phyloP scores from a whole-genome alignment of 2,329 filamentous ascomycete species.

The Magnaporthiopsis poae region DNA sequence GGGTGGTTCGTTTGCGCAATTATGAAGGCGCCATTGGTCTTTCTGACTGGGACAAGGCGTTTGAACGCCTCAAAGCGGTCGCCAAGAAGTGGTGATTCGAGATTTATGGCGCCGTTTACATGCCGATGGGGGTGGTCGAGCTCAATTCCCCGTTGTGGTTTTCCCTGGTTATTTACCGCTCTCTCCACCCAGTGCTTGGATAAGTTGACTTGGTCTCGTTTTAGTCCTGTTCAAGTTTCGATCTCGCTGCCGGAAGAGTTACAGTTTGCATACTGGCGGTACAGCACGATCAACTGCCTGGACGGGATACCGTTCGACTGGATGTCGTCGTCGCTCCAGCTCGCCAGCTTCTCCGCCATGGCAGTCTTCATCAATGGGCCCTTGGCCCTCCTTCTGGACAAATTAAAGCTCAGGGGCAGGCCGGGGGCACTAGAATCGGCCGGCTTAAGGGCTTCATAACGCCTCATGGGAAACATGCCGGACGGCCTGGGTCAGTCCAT shows the following conservation, averaged over 20 bases:
- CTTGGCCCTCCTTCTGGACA: constrained; percentile 44
- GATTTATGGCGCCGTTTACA: not conserved
- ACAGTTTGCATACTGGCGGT: constrained; percentile 35
- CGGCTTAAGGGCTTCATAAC: no score
- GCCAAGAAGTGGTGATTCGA: not conserved
- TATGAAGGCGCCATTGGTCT: constrained; percentile 49
- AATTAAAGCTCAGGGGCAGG: constrained; percentile 37
- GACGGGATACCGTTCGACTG: constrained; percentile 35
- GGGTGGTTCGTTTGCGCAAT: constrained; percentile 54
- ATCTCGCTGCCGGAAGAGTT: no score
- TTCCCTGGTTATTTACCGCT: constrained; percentile 41
- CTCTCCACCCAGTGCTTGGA: no score
- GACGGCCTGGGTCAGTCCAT: no score
- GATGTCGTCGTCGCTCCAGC: constrained; percentile 45
- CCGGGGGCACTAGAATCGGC: constrained; percentile 27
- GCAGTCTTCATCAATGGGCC: constrained; percentile 59
- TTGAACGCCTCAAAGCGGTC: constrained; percentile 51
- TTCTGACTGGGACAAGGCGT: constrained; percentile 42
- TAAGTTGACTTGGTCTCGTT: no score
- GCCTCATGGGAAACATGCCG: no score
- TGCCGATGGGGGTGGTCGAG: constrained; percentile 37
- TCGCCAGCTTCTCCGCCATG: constrained; percentile 56
- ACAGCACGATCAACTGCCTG: constrained; percentile 40
- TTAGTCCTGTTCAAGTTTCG: no score
- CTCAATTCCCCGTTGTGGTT: constrained; percentile 39